Percentiles rank a stretch among this genome's conserved stretches.
Conservation (phyloP, 73 alveolate species). For the Paramecium tetraurelia region DNA sequence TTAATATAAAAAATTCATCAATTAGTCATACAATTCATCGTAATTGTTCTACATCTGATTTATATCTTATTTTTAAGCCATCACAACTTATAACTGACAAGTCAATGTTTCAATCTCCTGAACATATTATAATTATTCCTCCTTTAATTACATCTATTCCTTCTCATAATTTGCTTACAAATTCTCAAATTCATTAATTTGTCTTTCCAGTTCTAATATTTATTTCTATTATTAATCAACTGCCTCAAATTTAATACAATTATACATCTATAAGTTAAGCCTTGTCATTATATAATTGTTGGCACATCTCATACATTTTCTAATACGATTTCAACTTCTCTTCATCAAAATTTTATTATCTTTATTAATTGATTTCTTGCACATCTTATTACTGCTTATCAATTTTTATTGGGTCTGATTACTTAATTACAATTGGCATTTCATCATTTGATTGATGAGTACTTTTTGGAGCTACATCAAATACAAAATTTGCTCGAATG, state of each 20-base stretch:
- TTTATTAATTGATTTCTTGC: neutral
- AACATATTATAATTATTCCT: neutral
- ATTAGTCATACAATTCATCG: neutral
- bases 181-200: neutral
- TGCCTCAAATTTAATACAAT: neutral
- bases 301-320: constrained; percentile 24
- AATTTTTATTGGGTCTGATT: neutral
- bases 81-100: neutral
- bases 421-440: neutral
- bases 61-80: neutral
- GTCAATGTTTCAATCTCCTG: neutral
- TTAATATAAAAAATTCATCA: neutral
- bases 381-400: neutral
- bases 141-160: neutral
- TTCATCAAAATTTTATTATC: neutral
- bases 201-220: neutral
- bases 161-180: neutral
- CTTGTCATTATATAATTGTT: neutral
- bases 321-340: neutral
- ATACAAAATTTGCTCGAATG: constrained; percentile 7
- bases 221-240: neutral
- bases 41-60: neutral
- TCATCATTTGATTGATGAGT: neutral
- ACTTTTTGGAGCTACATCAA: neutral
- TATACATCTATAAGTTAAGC: neutral